Percentiles rank a stretch among this genome's conserved stretches.
phyloP scores from a whole-genome alignment of 176 grass and related monocot genomes.

The Pontederia crassipes region DNA sequence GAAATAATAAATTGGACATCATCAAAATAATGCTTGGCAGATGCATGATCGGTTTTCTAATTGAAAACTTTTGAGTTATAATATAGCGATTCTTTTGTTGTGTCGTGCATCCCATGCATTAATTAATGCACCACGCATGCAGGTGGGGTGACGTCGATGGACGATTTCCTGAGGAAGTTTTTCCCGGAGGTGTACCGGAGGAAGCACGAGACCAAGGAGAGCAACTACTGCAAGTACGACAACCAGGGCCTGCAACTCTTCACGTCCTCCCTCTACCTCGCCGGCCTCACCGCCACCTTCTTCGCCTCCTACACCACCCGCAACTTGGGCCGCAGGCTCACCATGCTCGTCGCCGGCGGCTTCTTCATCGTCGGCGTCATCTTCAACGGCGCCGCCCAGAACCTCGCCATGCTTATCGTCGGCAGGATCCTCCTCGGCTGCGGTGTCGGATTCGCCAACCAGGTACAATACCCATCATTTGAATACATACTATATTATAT shows the following conservation, averaged over 20 bases:
- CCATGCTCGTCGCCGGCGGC: conserved; percentile 81
- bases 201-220: conserved; percentile 61
- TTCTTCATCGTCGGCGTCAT: conserved; percentile 75
- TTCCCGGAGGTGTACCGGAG: conserved; percentile 60
- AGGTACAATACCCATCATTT: no score
- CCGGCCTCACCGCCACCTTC: conserved; percentile 75
- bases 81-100: no score
- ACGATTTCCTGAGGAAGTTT: conserved; percentile 66
- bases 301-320: conserved; percentile 87
- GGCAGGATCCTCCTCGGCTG: no score
- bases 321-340: conserved; percentile 58
- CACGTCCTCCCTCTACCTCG: conserved; percentile 89
- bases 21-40: no score
- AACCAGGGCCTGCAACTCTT: conserved; percentile 76
- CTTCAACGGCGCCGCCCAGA: conserved; percentile 48
- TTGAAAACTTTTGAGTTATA: no score
- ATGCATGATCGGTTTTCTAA: no score
- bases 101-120: no score
- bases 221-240: conserved; percentile 98
- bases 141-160: conserved; percentile 45
- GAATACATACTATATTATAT: no score
- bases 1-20: no score
- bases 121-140: no score
- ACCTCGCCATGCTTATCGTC: no score
- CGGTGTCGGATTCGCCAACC: no score